Evolutionary conservation across 75 land plant species (phyloP).

Genomic region (Isoetes taiwanensis): DNA sequence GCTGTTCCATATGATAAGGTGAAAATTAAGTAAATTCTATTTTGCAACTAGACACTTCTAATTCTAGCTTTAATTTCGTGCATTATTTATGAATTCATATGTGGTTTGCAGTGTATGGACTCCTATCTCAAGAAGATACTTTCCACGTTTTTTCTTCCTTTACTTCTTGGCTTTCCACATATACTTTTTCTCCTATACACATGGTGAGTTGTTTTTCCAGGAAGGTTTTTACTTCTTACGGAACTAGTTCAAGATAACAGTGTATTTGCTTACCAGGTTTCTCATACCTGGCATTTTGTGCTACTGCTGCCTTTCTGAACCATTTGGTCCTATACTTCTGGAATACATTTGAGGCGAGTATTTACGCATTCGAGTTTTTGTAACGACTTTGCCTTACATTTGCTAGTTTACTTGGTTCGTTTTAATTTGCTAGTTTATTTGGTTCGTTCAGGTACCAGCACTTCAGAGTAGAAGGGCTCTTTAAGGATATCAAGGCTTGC

Average conservation of each 20-base stretch:
- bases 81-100: too few relatives aligned
- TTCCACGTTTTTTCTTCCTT: conserved; percentile 96
- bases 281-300: conserved; percentile 84
- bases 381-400: too few relatives aligned
- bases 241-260: background rate
- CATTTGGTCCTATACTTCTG: conserved; percentile 93
- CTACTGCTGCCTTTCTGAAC: conserved; percentile 96
- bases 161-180: conserved; percentile 96
- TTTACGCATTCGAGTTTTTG: too few relatives aligned
- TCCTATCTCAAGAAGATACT: conserved; percentile 87
- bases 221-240: background rate
- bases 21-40: background rate
- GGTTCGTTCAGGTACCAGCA: too few relatives aligned
- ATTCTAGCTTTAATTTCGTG: too few relatives aligned
- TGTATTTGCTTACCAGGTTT: conserved; percentile 42
- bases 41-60: too few relatives aligned
- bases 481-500: too few relatives aligned
- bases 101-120: conserved; percentile 99
- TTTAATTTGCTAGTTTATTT: too few relatives aligned
- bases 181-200: conserved; percentile 89
- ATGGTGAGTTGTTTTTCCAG: conserved; percentile 64
- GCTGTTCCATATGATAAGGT: conserved; percentile 90
- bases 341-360: conserved; percentile 97
- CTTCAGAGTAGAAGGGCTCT: too few relatives aligned
- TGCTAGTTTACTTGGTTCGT: too few relatives aligned